Percentiles rank a stretch among this genome's conserved stretches.
These are phyloP conservation scores for Calycina herbarum DNA, from an alignment of 2,329 filamentous ascomycete genomes.

Conservation along the genomic window DNA sequence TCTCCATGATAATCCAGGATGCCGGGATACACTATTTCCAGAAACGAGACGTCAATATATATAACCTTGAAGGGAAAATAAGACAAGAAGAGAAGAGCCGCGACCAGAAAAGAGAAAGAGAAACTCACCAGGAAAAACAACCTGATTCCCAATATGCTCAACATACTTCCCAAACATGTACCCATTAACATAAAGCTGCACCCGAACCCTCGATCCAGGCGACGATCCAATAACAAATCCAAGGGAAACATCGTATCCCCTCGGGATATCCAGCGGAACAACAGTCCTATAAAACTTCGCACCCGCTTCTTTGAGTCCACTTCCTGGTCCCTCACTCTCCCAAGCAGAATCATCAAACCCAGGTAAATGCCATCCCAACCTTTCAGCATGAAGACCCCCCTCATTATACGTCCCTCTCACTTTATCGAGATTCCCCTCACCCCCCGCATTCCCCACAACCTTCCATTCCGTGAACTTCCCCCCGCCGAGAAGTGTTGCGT, in stretches of 20 bases:
- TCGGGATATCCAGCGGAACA: constrained; percentile 51
- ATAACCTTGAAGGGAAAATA: background rate
- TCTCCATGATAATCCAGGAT: constrained; percentile 57
- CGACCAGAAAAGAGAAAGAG: background rate
- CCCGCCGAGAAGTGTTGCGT: constrained; percentile 49
- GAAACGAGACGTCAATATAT: constrained; percentile 51
- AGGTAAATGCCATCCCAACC: constrained; percentile 59
- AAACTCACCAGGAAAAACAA: constrained; percentile 49
- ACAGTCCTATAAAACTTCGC: constrained; percentile 57
- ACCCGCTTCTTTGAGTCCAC: constrained; percentile 50
- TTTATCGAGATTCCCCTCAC: constrained; percentile 53
- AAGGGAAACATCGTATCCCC: constrained; percentile 55
- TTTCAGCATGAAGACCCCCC: constrained; percentile 58
- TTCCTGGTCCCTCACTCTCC: constrained; percentile 36
- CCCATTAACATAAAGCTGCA: constrained; percentile 62
- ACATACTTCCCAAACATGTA: constrained; percentile 64
- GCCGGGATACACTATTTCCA: constrained; percentile 51
- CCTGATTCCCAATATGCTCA: constrained; percentile 61
- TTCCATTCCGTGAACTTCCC: constrained; percentile 47
- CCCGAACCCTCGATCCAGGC: constrained; percentile 47
- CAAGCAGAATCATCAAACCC: constrained; percentile 52
- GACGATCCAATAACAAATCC: constrained; percentile 53
- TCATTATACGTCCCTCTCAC: constrained; percentile 57
- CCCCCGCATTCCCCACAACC: constrained; percentile 57
- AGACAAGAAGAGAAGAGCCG: background rate